These are phyloP conservation scores for Nannizzia gypsea DNA, from an alignment of 2,329 filamentous ascomycete genomes.

Conservation along the genomic window DNA sequence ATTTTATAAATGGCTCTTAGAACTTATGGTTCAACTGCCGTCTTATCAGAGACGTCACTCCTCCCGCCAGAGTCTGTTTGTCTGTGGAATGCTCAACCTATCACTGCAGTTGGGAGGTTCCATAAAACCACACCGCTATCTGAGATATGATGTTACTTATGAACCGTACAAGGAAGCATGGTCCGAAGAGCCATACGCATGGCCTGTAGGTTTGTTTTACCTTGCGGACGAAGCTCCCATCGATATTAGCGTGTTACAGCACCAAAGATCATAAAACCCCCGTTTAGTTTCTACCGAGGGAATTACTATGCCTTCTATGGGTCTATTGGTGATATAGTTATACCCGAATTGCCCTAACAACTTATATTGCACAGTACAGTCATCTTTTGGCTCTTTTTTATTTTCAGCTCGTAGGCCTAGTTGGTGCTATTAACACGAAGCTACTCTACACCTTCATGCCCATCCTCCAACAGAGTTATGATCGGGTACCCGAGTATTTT, in stretches of 20 bases:
- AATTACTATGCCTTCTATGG: too few relatives aligned
- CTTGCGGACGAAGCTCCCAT: not conserved
- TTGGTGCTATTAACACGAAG: too few relatives aligned
- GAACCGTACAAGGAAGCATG: not conserved
- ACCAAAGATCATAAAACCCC: not conserved
- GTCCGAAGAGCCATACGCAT: not conserved
- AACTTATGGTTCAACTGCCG: conserved; percentile 1
- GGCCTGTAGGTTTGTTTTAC: not conserved
- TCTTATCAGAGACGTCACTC: not conserved
- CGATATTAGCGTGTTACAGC: too few relatives aligned
- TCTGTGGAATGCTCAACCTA: not conserved
- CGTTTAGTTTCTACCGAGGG: not conserved
- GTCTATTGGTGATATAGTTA: too few relatives aligned
- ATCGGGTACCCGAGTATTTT: conserved; percentile 10
- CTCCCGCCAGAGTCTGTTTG: not conserved
- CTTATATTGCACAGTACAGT: too few relatives aligned
- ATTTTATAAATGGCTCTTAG: conserved; percentile 1
- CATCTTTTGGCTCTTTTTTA: not conserved
- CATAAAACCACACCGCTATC: not conserved
- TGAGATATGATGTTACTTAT: not conserved
- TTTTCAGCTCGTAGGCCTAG: not conserved
- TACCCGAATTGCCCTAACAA: too few relatives aligned
- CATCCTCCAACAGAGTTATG: not conserved
- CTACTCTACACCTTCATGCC: too few relatives aligned
- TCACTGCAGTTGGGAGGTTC: not conserved